These are phyloP conservation scores for Monilinia aucupariae DNA, from an alignment of 2,329 filamentous ascomycete genomes.

Conservation along the genomic window DNA sequence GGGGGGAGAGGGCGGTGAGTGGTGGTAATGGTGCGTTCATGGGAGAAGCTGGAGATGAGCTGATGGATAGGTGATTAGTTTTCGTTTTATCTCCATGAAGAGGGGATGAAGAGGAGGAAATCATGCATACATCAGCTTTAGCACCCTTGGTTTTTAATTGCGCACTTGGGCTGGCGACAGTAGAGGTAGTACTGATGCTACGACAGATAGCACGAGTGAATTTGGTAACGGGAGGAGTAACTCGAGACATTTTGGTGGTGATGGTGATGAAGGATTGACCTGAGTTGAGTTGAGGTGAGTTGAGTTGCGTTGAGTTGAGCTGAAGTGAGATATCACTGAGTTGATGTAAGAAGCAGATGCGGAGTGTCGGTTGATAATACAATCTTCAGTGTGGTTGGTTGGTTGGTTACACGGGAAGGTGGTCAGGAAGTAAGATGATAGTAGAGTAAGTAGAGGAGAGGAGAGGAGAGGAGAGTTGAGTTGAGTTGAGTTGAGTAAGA, in stretches of 20 bases:
- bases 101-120: not conserved
- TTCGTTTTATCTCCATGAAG: not conserved
- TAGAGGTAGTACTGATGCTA: conserved; percentile 29
- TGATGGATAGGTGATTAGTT: conserved; percentile 17
- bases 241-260: conserved; percentile 29
- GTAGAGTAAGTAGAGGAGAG: too few species aligned
- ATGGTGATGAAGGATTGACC: not conserved
- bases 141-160: conserved; percentile 26
- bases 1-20: conserved; percentile 35
- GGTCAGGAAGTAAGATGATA: too few species aligned
- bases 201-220: conserved; percentile 26
- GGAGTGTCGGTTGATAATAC: too few species aligned
- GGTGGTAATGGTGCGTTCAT: conserved; percentile 29
- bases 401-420: too few species aligned
- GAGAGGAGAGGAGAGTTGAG: too few species aligned
- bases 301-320: not conserved
- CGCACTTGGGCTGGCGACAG: conserved; percentile 25
- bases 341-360: too few species aligned
- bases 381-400: too few species aligned
- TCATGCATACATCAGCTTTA: conserved; percentile 30
- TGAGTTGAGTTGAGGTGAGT: not conserved
- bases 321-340: too few species aligned
- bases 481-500: too few species aligned
- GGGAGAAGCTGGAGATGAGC: conserved; percentile 30
- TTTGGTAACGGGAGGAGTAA: conserved; percentile 32